Base-by-base conservation (phyloP, 176 grass and related monocot species). In the Olyra latifolia region DNA sequence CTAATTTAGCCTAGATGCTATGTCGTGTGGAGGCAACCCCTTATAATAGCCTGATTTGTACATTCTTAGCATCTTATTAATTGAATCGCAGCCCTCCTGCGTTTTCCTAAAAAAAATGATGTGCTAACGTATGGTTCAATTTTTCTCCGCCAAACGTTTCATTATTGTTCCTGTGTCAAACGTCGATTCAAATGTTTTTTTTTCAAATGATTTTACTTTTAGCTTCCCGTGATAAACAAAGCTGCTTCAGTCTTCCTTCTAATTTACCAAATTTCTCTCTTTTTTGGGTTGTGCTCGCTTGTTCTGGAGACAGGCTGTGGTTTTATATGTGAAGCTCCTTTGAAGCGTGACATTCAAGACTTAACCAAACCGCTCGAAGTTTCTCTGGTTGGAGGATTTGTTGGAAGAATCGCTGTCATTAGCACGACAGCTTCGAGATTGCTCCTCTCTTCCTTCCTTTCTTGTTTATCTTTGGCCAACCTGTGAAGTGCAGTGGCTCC, bases 31-130 rank as follows among this genome's bases (percentile, higher is more conserved):
- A 75, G 70, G 70, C 76, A 66, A 45, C 56, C 87, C 82, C 47
- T 56, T 85, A 63, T 85, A 85, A 71, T 76, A 81, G 45, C 71
- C 82, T 71, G 74, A 81, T 70, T 64, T 85, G 82, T 85, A 81
- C 77, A 81, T 76, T 63, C 77, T 73, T 63, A 48, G 13, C 56
- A 25, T 60, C 28, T 24, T 35, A 79, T 75, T 76, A 30, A 68
- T 71, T 43, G 63, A 63, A 62, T 81, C 63, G 70, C 69, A 84
- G 76, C 54, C 38, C 69, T 88, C 69, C 49, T 80, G 75, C 43
- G 69, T 32, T 81, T 75, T 53, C 25, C 1, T 52, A 15, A 29
- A 40, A 53, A 22, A 12, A 48, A 27, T 58, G 6, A 35, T 70
- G 17, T 45, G 43, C 3, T 46, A 48, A 61, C 10, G 24, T 7